Evolutionary conservation across 1,284 basidiomycete genomes (phyloP).

Genomic region (Kalmanozyma brasiliensis): DNA sequence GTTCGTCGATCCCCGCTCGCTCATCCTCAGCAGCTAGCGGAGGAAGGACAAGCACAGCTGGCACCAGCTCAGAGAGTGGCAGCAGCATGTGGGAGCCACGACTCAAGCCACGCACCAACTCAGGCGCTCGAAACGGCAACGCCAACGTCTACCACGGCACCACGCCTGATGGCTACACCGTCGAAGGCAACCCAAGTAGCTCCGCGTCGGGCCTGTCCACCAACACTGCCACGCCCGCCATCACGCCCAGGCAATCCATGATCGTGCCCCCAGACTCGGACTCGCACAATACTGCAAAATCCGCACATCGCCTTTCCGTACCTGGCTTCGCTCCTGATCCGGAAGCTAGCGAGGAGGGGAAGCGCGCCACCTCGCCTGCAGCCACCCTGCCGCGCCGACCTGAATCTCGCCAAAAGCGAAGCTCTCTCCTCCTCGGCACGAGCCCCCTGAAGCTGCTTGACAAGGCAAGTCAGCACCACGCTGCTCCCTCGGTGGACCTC

Average conservation of each 20-base stretch:
- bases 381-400: conserved; percentile 14
- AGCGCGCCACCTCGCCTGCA: conserved; percentile 20
- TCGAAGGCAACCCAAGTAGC: conserved; percentile 1
- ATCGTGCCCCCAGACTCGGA: conserved; percentile 10
- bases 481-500: conserved; percentile 49
- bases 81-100: conserved; percentile 53
- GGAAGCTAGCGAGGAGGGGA: conserved; percentile 25
- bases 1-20: conserved; percentile 17
- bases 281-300: conserved; percentile 15
- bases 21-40: conserved; percentile 45
- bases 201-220: conserved; percentile 33
- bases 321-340: conserved; percentile 30
- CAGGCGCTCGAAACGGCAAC: conserved; percentile 10
- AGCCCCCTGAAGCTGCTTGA: conserved; percentile 55
- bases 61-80: conserved; percentile 49
- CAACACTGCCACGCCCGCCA: conserved; percentile 47
- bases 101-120: conserved; percentile 31
- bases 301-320: conserved; percentile 32
- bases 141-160: conserved; percentile 1
- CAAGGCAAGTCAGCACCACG: conserved; percentile 46
- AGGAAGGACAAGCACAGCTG: conserved; percentile 36
- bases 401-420: conserved; percentile 15
- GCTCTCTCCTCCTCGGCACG: conserved; percentile 30
- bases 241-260: conserved; percentile 46
- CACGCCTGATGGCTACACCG: conserved; percentile 5